A percentile compares a stretch with the other conserved stretches of the same genome.
phyloP scores from a whole-genome alignment of 768 basidiomycete species.

The Russula emetica region DNA sequence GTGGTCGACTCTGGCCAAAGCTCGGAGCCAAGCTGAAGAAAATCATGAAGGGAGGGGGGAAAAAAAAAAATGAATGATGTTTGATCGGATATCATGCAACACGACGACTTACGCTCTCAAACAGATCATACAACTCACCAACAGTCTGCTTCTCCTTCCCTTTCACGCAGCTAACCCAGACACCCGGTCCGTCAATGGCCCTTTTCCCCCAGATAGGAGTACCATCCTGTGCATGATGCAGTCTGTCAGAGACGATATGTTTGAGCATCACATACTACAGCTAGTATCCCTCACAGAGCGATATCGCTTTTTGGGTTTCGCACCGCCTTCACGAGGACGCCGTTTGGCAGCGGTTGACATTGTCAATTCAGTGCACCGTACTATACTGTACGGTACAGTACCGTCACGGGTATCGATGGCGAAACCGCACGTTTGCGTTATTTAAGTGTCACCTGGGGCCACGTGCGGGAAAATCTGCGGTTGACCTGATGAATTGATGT shows the following conservation, averaged over 20 bases:
- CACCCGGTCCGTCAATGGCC: constrained; percentile 71
- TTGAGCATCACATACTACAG: not conserved
- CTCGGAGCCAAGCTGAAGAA: constrained; percentile 56
- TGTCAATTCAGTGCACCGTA: no score
- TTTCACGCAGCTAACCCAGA: constrained; percentile 83
- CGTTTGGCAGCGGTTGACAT: constrained; percentile 12
- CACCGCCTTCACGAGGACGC: constrained; percentile 6
- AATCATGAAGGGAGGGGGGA: not conserved
- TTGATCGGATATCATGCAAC: not conserved
- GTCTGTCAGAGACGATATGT: not conserved
- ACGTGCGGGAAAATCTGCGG: no score
- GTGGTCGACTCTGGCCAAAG: constrained; percentile 54
- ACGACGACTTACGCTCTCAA: constrained; percentile 56
- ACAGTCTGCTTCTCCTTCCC: constrained; percentile 78
- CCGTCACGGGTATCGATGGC: no score
- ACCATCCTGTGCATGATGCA: constrained; percentile 53
- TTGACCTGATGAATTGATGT: no score
- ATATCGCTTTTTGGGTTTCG: constrained; percentile 13
- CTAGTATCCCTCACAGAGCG: constrained; percentile 3
- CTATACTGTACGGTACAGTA: no score
- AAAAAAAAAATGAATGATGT: not conserved
- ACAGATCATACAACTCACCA: constrained; percentile 72
- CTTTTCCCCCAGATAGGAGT: constrained; percentile 62
- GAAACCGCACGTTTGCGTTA: no score
- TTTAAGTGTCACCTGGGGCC: no score